Evolutionary conservation across 306 rosid genomes (phyloP).

Genomic region (Astragalus membranaceus): DNA sequence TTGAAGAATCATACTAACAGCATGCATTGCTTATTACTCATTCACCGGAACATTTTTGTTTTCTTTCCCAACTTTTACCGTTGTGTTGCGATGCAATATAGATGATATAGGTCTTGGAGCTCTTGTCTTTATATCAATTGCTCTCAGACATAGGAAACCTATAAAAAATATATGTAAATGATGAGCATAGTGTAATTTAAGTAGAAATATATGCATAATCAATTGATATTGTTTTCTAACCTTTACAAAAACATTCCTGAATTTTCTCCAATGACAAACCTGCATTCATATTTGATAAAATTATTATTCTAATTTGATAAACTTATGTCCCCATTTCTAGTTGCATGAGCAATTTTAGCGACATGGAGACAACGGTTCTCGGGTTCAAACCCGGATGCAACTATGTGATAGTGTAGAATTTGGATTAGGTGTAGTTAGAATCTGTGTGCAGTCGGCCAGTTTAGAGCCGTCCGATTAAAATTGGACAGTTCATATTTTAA

Average conservation of each 20-base stretch:
- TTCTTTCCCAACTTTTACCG: background rate
- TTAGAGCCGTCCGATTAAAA: too few relatives aligned
- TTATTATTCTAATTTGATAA: background rate
- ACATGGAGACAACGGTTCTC: too few relatives aligned
- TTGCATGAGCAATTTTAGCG: too few relatives aligned
- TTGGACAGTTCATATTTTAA: too few relatives aligned
- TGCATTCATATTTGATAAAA: background rate
- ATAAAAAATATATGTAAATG: background rate
- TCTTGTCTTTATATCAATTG: conserved; percentile 31
- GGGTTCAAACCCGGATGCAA: too few relatives aligned
- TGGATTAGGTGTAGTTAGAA: too few relatives aligned
- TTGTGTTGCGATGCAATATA: conserved; percentile 30
- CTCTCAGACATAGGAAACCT: conserved; percentile 58
- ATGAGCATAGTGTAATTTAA: background rate
- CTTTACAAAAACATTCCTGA: conserved; percentile 25
- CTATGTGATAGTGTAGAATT: too few relatives aligned
- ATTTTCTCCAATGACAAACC: conserved; percentile 17
- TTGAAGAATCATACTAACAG: background rate
- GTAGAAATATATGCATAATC: background rate
- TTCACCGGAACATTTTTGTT: background rate
- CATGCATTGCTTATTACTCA: background rate
- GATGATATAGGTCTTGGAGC: conserved; percentile 19
- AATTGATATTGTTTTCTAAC: conserved; percentile 24
- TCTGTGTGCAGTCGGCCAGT: too few relatives aligned
- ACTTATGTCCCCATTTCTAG: background rate